Conservation (phyloP, 164 flowering plant species). For the Warburgia ugandensis region DNA sequence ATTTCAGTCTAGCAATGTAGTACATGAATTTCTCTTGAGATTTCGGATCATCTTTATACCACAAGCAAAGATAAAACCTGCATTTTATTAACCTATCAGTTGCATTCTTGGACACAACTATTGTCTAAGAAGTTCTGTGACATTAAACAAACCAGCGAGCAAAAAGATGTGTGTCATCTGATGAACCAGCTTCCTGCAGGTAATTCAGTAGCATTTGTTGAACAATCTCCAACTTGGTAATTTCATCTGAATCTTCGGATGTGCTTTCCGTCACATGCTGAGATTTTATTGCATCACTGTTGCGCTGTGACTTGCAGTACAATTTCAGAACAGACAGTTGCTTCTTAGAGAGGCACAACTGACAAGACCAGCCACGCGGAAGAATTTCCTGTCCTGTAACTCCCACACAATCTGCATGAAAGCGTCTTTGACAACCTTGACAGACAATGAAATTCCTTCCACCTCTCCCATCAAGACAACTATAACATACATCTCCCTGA, state of each 20-base stretch:
- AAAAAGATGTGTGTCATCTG: slow-evolving; percentile 71
- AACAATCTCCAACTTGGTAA: slow-evolving; percentile 55
- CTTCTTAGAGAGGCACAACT: slow-evolving; percentile 62
- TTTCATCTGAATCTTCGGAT: slow-evolving; percentile 27
- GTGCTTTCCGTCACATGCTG: slow-evolving; percentile 15
- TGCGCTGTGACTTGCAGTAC: slow-evolving; percentile 51
- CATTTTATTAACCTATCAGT: slow-evolving; percentile 10
- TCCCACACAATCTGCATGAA: slow-evolving; percentile 83
- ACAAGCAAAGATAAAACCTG: slow-evolving; percentile 93
- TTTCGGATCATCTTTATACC: slow-evolving; percentile 91
- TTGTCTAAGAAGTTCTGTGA: neutral
- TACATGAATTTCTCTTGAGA: slow-evolving; percentile 50
- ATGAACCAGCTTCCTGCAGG: slow-evolving; percentile 62
- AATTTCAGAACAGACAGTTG: slow-evolving; percentile 69
- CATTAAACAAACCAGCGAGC: slow-evolving; percentile 67
- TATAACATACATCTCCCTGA: slow-evolving; percentile 52
- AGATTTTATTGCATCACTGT: slow-evolving; percentile 26
- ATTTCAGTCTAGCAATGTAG: slow-evolving; percentile 63
- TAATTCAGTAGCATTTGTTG: slow-evolving; percentile 87
- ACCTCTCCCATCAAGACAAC: slow-evolving; percentile 55
- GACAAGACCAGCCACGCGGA: slow-evolving; percentile 51
- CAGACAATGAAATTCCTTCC: slow-evolving; percentile 44
- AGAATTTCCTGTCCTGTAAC: slow-evolving; percentile 49
- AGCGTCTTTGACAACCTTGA: slow-evolving; percentile 67
- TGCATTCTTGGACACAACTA: neutral